Evolutionary conservation across 352 stramenopile species (phyloP).

Genomic region (Globisporangium yorkense): DNA sequence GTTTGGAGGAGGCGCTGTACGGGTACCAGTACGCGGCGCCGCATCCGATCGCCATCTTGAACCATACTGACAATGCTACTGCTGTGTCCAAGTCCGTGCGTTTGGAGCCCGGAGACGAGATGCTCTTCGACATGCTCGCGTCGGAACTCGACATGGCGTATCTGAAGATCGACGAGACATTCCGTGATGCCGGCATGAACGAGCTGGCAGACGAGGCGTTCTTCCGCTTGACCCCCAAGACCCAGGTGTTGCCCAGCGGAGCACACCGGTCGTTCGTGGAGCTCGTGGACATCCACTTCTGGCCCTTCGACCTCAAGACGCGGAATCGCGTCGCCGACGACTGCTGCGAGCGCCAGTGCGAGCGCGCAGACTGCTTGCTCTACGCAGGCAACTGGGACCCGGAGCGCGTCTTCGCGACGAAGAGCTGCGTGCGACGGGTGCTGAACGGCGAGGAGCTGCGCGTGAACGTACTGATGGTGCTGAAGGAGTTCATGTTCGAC

Average conservation of each 20-base stretch:
- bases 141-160: conserved; percentile 9
- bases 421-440: conserved; percentile 3
- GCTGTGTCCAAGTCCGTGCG: conserved; percentile 2
- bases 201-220: not conserved
- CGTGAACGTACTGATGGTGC: not conserved
- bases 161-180: not conserved
- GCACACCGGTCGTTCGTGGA: not conserved
- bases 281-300: not conserved
- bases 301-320: not conserved
- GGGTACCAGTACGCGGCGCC: conserved; percentile 2
- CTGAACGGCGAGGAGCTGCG: not conserved
- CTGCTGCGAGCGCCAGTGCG: not conserved
- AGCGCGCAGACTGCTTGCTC: not conserved
- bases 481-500: conserved; percentile 1
- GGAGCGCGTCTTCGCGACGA: conserved; percentile 2
- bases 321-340: not conserved
- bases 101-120: conserved; percentile 6
- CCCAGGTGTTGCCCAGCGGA: no score
- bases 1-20: conserved; percentile 8
- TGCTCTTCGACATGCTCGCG: conserved; percentile 12
- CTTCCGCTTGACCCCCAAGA: not conserved
- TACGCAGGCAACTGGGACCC: conserved; percentile 4
- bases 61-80: not conserved
- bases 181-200: not conserved
- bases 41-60: not conserved